phyloP scores from a whole-genome alignment of 225 moss, liverwort and hornwort genomes.

The Physcomitrellopsis africana region DNA sequence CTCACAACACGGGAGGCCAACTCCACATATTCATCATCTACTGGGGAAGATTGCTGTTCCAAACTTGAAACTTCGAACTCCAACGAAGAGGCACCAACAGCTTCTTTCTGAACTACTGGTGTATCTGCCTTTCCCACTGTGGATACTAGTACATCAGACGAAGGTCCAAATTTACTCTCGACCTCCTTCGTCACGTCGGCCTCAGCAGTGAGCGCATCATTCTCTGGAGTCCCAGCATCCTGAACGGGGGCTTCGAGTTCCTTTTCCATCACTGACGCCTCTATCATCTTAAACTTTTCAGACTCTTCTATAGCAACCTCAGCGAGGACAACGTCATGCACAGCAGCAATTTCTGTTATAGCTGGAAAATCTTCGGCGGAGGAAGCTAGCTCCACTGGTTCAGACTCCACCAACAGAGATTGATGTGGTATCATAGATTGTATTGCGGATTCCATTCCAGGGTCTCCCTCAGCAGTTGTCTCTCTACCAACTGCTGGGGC shows the following conservation, averaged over 20 bases:
- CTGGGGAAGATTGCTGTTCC: slow-evolving; percentile 1
- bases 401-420: not conserved
- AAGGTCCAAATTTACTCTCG: not conserved
- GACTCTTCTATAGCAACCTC: slow-evolving; percentile 12
- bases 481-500: not conserved
- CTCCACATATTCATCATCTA: too few species aligned
- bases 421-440: too few species aligned
- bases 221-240: slow-evolving; percentile 1
- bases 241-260: not conserved
- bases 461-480: not conserved
- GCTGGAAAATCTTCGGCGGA: not conserved
- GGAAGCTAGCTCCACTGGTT: too few species aligned
- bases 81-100: not conserved
- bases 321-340: not conserved
- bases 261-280: not conserved
- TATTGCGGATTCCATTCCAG: not conserved
- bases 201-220: not conserved
- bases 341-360: not conserved
- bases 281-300: not conserved
- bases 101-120: not conserved
- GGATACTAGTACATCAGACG: not conserved
- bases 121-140: not conserved
- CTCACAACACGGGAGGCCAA: too few species aligned
- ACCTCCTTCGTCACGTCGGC: not conserved
- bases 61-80: not conserved